Conservation (phyloP, 2,329 filamentous ascomycete species). For the Cercospora beticola region DNA sequence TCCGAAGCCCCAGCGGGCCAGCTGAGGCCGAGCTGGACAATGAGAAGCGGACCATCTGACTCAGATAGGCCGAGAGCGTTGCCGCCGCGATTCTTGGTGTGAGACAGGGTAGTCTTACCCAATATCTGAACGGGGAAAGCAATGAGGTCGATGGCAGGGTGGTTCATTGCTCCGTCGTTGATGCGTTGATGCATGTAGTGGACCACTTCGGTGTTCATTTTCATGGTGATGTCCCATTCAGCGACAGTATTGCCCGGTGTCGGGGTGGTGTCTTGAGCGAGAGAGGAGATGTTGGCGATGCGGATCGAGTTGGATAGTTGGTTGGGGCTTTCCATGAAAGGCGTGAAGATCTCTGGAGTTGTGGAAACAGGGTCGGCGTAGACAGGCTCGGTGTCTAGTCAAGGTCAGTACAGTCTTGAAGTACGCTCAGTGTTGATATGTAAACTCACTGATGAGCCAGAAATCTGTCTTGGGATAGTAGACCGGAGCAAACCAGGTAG, state of each 20-base stretch:
- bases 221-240: conserved; percentile 13
- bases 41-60: conserved; percentile 12
- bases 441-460: conserved; percentile 5
- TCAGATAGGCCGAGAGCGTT: conserved; percentile 17
- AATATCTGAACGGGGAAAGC: conserved; percentile 1
- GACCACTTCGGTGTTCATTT: conserved; percentile 10
- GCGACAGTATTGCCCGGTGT: background rate
- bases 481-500: conserved; percentile 14
- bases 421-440: background rate
- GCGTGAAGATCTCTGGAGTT: conserved; percentile 12
- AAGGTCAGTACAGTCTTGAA: background rate
- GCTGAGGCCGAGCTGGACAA: conserved; percentile 5
- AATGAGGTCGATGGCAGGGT: background rate
- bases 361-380: conserved; percentile 8
- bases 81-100: conserved; percentile 17
- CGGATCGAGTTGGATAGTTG: conserved; percentile 8
- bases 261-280: background rate
- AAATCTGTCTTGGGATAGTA: conserved; percentile 5
- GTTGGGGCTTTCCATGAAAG: conserved; percentile 6
- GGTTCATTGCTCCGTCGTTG: background rate
- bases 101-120: background rate
- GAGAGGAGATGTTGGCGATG: background rate
- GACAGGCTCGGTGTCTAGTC: conserved; percentile 3
- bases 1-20: conserved; percentile 11
- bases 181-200: conserved; percentile 7